phyloP scores from a whole-genome alignment of 441 rosid species.

The Monsonia emarginata region DNA sequence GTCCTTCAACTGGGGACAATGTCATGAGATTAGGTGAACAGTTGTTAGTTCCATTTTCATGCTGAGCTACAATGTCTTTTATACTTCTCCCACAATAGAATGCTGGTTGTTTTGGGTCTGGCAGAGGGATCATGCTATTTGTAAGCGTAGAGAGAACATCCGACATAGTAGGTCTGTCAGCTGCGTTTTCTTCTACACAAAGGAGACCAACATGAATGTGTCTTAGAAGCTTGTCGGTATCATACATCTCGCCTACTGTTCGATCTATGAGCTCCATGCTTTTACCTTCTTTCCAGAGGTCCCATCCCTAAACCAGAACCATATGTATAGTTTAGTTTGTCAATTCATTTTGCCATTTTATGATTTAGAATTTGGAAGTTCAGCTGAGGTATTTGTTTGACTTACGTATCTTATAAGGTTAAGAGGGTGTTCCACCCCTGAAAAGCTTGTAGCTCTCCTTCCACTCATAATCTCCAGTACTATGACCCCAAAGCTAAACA shows the following conservation, averaged over 20 bases:
- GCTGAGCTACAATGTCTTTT: neutral
- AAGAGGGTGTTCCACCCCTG: neutral
- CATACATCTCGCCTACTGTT: neutral
- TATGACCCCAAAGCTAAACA: conserved; percentile 3
- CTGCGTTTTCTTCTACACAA: neutral
- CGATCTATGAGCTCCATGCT: neutral
- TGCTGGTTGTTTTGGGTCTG: neutral
- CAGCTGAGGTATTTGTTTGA: neutral
- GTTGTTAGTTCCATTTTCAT: neutral
- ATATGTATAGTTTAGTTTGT: neutral
- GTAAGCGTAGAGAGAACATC: neutral
- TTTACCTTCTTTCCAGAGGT: neutral
- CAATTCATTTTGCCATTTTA: neutral
- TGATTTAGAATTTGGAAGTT: neutral
- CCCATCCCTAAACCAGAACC: neutral
- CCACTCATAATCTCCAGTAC: neutral
- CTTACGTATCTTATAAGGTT: neutral
- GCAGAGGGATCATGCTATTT: neutral
- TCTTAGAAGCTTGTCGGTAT: neutral
- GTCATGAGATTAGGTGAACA: neutral
- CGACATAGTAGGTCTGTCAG: neutral
- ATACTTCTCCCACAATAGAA: neutral
- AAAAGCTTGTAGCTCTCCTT: neutral
- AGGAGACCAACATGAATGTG: neutral
- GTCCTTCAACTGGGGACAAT: neutral